Evolutionary conservation across 108 stramenopile genomes (phyloP).

Genomic region (Fragilaria radians): DNA sequence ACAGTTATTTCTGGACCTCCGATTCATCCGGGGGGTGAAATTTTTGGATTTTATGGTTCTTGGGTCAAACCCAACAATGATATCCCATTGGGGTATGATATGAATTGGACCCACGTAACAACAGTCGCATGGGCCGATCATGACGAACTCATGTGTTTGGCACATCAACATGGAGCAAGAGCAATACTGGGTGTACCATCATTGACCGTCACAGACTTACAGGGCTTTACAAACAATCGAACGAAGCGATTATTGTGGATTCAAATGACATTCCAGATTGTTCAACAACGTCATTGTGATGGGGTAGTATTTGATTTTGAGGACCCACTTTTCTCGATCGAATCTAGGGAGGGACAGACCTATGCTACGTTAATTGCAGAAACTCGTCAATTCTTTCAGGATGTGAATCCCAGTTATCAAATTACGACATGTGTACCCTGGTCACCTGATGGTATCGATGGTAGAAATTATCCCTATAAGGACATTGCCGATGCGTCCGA

Average conservation of each 20-base stretch:
- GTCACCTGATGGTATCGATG: constrained; percentile 42
- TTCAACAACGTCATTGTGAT: constrained; percentile 17
- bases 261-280: constrained; percentile 11
- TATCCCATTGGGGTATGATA: constrained; percentile 9
- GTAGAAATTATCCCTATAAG: constrained; percentile 27
- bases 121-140: constrained; percentile 34
- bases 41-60: constrained; percentile 27
- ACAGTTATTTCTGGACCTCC: constrained; percentile 15
- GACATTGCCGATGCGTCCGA: constrained; percentile 37
- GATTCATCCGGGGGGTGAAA: constrained; percentile 11
- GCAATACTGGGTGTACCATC: constrained; percentile 11
- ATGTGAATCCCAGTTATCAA: constrained; percentile 27
- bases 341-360: constrained; percentile 6
- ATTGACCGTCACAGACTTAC: constrained; percentile 6
- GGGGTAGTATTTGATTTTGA: constrained; percentile 43
- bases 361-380: constrained; percentile 25
- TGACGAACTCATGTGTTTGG: constrained; percentile 29
- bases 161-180: constrained; percentile 27
- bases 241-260: constrained; percentile 11
- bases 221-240: not conserved
- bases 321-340: constrained; percentile 6
- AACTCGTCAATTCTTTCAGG: constrained; percentile 29
- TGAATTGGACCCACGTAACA: constrained; percentile 30
- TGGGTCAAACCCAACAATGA: not conserved
- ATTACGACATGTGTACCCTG: constrained; percentile 39